Percentiles rank a stretch among this genome's conserved stretches.
Conservation (phyloP, 2,329 filamentous ascomycete species). For the Aureobasidium mangrovei region DNA sequence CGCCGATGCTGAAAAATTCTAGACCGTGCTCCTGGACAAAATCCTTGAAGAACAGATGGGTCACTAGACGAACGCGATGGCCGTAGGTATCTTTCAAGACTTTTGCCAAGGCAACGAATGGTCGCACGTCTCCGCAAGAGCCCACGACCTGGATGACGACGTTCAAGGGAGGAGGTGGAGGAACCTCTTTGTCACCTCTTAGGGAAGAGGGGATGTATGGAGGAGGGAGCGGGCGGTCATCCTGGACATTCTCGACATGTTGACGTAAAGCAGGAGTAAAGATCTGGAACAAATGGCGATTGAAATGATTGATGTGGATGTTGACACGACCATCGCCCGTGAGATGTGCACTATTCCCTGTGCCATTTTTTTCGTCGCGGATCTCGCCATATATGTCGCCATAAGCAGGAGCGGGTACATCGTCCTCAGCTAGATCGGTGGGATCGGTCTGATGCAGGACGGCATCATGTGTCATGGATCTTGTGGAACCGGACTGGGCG, state of each 20-base stretch:
- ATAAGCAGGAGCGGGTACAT: conserved; percentile 31
- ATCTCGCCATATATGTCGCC: conserved; percentile 31
- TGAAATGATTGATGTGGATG: conserved; percentile 68
- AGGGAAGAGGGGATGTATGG: conserved; percentile 66
- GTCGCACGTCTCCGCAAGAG: conserved; percentile 42
- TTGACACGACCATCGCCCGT: conserved; percentile 65
- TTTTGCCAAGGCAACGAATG: conserved; percentile 42
- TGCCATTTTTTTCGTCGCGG: conserved; percentile 29
- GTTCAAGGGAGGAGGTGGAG: conserved; percentile 35
- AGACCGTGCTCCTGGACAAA: conserved; percentile 42
- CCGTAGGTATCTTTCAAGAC: conserved; percentile 41
- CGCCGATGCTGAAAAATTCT: conserved; percentile 45
- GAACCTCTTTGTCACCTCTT: conserved; percentile 49
- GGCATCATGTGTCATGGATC: neutral
- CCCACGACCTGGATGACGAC: conserved; percentile 43
- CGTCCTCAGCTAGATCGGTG: neutral
- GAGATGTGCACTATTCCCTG: conserved; percentile 28
- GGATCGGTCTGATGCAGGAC: neutral
- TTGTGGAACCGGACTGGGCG: neutral
- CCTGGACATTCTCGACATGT: conserved; percentile 38
- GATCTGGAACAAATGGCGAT: conserved; percentile 55
- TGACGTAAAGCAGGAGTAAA: conserved; percentile 55
- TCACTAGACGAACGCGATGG: conserved; percentile 41
- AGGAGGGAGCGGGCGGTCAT: conserved; percentile 49
- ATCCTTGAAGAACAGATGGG: conserved; percentile 41